These are phyloP conservation scores for Russula sp. DNA, from an alignment of 768 basidiomycete species.

Conservation along the genomic window DNA sequence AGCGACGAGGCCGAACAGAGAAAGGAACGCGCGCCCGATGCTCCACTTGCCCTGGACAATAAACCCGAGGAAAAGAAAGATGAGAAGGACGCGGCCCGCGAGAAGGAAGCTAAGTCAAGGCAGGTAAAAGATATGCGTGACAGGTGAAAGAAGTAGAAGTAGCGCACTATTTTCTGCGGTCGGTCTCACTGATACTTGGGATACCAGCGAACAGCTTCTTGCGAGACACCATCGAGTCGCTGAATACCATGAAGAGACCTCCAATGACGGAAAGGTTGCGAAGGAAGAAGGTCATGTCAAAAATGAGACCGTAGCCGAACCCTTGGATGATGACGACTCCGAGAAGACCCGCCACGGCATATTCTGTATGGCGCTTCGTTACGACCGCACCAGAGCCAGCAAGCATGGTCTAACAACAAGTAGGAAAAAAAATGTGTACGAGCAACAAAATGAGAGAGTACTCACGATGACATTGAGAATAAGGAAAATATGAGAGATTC, in stretches of 20 bases:
- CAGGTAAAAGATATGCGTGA: slow-evolving; percentile 5
- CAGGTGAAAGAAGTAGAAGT: slow-evolving; percentile 7
- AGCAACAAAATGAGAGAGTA: slow-evolving; percentile 18
- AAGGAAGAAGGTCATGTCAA: slow-evolving; percentile 99
- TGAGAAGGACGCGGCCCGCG: slow-evolving; percentile 91
- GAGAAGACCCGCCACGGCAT: slow-evolving; percentile 83
- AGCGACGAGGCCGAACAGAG: slow-evolving; percentile 82
- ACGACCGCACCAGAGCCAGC: slow-evolving; percentile 80
- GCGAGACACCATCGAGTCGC: slow-evolving; percentile 84
- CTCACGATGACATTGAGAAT: slow-evolving; percentile 85
- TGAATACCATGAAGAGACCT: slow-evolving; percentile 98
- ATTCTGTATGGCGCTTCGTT: slow-evolving; percentile 79
- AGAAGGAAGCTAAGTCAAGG: slow-evolving; percentile 73
- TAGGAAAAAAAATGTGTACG: not conserved
- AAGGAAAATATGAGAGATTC: slow-evolving; percentile 89
- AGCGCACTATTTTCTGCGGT: slow-evolving; percentile 94
- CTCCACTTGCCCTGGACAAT: slow-evolving; percentile 91
- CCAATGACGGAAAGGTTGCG: slow-evolving; percentile 97
- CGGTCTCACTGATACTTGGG: slow-evolving; percentile 85
- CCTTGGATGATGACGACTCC: slow-evolving; percentile 92
- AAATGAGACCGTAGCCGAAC: slow-evolving; percentile 97
- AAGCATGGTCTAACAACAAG: slow-evolving; percentile 68
- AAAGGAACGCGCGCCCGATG: slow-evolving; percentile 77
- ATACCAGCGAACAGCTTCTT: slow-evolving; percentile 88
- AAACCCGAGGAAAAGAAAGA: slow-evolving; percentile 99